Evolutionary conservation across 2,329 filamentous ascomycete genomes (phyloP), one percentile per base, ranked within the genome.

Genomic region (Monosporascus sp.): DNA sequence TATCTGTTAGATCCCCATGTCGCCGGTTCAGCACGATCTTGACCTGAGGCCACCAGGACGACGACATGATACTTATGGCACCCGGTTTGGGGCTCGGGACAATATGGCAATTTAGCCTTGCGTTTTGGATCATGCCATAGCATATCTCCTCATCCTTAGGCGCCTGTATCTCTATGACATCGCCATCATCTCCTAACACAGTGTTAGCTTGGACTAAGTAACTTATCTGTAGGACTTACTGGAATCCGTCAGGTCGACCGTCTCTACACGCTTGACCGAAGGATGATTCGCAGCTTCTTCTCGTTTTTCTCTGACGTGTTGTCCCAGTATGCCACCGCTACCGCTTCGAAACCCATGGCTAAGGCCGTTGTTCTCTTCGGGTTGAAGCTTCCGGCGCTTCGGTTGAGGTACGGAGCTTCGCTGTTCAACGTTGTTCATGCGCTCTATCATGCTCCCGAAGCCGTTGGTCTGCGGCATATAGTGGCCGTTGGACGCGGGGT

Each of bases 71-170:
- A 20, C 79, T 74, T 54, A 82, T 77, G 24, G 79, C 76, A 31
- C 80, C 80, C 1, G 87, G 84, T 62, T 85, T 90, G 0, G 85
- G 84, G 2, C 78, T 81, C 1, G 90, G 91, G 2, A 93, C 82
- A 37, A 76, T 73, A 62, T 83, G 79, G 56, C 86, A 87, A 58
- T 86, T 84, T 43, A 94, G 75, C 51, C 75, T 81, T 2, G 85
- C 81, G 18, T 78, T 80, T 51, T 90, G 85, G 20, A 95, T 71
- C 71, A 88, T 87, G 43, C 91, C 91, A 64, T 89, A 91, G 70
- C 90, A 95, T 3, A 95, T 87, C 63, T 90, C 84, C 65, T 89
- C 82, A 20, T 85, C 79, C 47, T 76, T 80, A 31, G 83, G 77
- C 52, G 88, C 80, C 43, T 79, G 77, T 15, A 85, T 69, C 37